Base-by-base conservation (phyloP, 257 asterid genomes). In the Solanum gandarillasii region DNA sequence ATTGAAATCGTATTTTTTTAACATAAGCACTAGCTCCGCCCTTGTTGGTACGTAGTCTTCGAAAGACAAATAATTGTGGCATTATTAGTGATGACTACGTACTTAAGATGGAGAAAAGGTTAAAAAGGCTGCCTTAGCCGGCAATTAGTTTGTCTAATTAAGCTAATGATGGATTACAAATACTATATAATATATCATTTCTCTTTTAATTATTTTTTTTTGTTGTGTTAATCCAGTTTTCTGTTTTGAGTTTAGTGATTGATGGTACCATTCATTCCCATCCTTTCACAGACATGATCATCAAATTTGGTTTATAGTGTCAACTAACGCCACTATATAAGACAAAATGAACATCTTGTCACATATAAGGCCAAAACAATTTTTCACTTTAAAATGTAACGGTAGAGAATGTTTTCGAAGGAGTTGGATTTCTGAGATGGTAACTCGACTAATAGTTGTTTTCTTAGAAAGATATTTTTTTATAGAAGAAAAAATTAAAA, bases 91-190 rank as follows among this genome's bases (percentile, higher is more conserved):
- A 29, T 88, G 86, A 74, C 48, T 83, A 83, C 46, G 52, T 31
- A 71, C 85, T 43, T 86, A 85, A 86, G 43, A 86, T 46, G 74
- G 86, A 60, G 91, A 90, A 93, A 93, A 83, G 87, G 94, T 92
- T 90, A 91, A 86, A 89, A 88, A 86, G 83, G 92, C 91, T 91
- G 94, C 86, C 93, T 72, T 87, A 91, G 98, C 98, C 97, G 97
- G 95, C 96, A 94, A 27, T n/a, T 23, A 36, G 27, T 81, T 92
- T 92, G 95, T 91, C 93, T 83, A 90, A 88, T 90, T 92, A 27
- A 18, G 82, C 29, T 85, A 67, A 71, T 29, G 29, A 39, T 85
- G 81, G 87, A 91, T 87, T 55, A 60, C 48, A 32, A 72, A 87
- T 88, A 89, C 91, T 86, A 31, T 83, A 58, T 87, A 9, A 9